phyloP scores from a whole-genome alignment of 208 protist species.

The Blastocrithidia nonstop region DNA sequence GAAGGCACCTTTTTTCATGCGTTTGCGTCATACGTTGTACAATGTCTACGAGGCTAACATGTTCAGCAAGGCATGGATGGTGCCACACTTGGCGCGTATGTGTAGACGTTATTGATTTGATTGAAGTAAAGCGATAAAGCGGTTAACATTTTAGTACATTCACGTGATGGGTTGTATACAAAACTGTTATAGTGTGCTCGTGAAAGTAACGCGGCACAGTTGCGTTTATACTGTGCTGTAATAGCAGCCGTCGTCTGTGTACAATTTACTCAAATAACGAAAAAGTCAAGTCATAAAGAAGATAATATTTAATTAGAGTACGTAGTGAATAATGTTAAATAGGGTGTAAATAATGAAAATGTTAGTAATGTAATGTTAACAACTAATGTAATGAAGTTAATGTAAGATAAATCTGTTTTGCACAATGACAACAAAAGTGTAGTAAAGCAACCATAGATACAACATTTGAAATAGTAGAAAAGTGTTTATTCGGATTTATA shows the following conservation, averaged over 20 bases:
- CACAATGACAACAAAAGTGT: too few relatives aligned
- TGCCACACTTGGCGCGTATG: slow-evolving; percentile 41
- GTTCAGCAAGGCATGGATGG: slow-evolving; percentile 35
- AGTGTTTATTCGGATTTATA: too few relatives aligned
- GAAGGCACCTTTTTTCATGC: slow-evolving; percentile 34
- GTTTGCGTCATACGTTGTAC: slow-evolving; percentile 27
- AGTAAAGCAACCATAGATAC: too few relatives aligned
- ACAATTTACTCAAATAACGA: neutral
- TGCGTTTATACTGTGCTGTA: slow-evolving; percentile 51
- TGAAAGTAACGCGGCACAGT: slow-evolving; percentile 21
- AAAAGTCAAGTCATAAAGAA: too few relatives aligned
- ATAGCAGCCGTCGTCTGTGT: slow-evolving; percentile 31
- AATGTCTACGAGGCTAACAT: slow-evolving; percentile 25
- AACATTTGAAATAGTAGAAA: too few relatives aligned
- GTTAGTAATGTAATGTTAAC: too few relatives aligned
- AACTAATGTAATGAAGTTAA: too few relatives aligned
- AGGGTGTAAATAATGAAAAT: too few relatives aligned
- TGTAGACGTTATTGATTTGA: slow-evolving; percentile 29
- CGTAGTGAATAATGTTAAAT: too few relatives aligned
- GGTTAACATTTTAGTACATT: slow-evolving; percentile 11
- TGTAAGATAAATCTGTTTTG: too few relatives aligned
- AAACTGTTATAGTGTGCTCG: slow-evolving; percentile 22
- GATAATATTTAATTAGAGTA: too few relatives aligned
- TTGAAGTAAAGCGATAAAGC: slow-evolving; percentile 8
- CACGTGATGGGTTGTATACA: slow-evolving; percentile 21